phyloP scores from a whole-genome alignment of 768 basidiomycete species.

The Amanita thiersii region DNA sequence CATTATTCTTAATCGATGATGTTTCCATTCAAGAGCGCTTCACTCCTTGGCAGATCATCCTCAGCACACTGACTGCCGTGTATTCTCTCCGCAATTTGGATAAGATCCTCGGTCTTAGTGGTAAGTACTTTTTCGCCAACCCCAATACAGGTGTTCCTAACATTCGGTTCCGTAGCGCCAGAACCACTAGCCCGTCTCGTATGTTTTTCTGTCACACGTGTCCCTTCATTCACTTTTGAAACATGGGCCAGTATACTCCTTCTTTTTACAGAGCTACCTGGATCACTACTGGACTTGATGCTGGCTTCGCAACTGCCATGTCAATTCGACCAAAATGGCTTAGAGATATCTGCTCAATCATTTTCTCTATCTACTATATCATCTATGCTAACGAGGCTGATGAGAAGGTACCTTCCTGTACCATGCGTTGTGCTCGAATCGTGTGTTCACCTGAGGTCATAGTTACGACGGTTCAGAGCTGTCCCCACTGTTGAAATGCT shows the following conservation, averaged over 20 bases:
- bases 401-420: constrained; percentile 61
- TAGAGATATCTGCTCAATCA: constrained; percentile 74
- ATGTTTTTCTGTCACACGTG: constrained; percentile 18
- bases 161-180: constrained; percentile 49
- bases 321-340: constrained; percentile 87
- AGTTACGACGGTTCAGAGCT: constrained; percentile 80
- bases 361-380: constrained; percentile 89
- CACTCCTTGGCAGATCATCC: constrained; percentile 94
- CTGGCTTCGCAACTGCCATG: constrained; percentile 96
- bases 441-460: constrained; percentile 1
- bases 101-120: constrained; percentile 72
- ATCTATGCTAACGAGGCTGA: constrained; percentile 83
- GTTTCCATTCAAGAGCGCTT: constrained; percentile 49
- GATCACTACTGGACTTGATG: constrained; percentile 91
- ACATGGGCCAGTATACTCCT: constrained; percentile 62
- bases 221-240: constrained; percentile 3
- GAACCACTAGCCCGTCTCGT: constrained; percentile 89
- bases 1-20: neutral
- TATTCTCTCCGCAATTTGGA: constrained; percentile 84
- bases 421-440: neutral
- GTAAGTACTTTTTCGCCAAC: constrained; percentile 33
- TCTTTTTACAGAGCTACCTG: constrained; percentile 96
- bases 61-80: constrained; percentile 75
- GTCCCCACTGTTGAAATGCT: constrained; percentile 96
- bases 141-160: constrained; percentile 6